These are phyloP conservation scores for Auricularia sp. DNA, from an alignment of 768 basidiomycete species.

Conservation along the genomic window DNA sequence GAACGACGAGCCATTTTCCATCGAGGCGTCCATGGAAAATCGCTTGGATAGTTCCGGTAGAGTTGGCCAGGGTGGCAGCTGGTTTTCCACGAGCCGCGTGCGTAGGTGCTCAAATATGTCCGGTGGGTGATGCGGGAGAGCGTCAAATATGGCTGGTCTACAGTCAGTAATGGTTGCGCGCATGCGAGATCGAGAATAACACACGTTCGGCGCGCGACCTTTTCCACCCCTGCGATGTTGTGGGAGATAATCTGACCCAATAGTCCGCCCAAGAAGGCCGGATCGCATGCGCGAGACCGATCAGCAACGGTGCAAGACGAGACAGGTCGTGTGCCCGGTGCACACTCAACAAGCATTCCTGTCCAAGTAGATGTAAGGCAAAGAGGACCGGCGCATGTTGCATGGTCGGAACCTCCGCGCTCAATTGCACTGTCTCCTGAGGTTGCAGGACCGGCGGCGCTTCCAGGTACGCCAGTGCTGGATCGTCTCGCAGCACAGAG, in stretches of 20 bases:
- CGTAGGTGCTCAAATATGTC: not conserved
- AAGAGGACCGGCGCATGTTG: conserved; percentile 53
- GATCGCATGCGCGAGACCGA: conserved; percentile 31
- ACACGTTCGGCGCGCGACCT: conserved; percentile 34
- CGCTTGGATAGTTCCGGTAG: not conserved
- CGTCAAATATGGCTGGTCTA: not conserved
- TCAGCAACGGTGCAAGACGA: conserved; percentile 51
- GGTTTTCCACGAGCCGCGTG: not conserved
- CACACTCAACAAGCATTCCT: conserved; percentile 23
- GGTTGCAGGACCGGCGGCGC: conserved; percentile 22
- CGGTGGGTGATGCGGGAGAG: not conserved
- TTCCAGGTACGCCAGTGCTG: conserved; percentile 38
- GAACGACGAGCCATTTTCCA: conserved; percentile 8
- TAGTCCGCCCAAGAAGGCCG: conserved; percentile 88
- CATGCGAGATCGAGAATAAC: not conserved
- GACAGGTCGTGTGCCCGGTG: conserved; percentile 49
- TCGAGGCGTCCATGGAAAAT: conserved; percentile 1
- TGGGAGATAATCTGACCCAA: conserved; percentile 76
- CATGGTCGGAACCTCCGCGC: conserved; percentile 25
- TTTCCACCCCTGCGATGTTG: conserved; percentile 51
- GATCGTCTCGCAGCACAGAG: conserved; percentile 50
- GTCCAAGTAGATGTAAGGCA: conserved; percentile 71
- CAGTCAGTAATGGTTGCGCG: not conserved
- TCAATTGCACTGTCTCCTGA: not conserved
- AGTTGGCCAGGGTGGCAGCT: not conserved